Percentiles rank a stretch among this genome's conserved stretches.
Conservation (phyloP, 1,284 basidiomycete species). For the Termitomyces sp. region DNA sequence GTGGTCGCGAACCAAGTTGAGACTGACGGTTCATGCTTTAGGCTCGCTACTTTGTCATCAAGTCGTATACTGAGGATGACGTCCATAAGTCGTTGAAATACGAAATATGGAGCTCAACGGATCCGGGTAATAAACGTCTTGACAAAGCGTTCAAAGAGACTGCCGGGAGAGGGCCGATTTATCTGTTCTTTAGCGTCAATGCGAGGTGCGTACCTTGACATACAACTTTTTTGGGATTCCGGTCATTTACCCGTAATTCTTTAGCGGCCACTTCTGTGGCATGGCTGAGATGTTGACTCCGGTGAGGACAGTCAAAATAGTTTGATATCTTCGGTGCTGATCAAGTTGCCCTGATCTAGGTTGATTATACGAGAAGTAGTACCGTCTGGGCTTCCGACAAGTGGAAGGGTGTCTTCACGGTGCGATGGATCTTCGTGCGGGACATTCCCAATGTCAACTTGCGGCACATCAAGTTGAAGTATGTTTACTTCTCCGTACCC, state of each 20-base stretch:
- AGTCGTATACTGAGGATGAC: slow-evolving; percentile 96
- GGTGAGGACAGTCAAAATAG: slow-evolving; percentile 32
- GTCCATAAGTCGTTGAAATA: slow-evolving; percentile 96
- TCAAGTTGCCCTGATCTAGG: slow-evolving; percentile 30
- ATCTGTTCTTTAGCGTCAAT: slow-evolving; percentile 96
- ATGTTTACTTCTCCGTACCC: slow-evolving; percentile 20
- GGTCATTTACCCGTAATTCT: slow-evolving; percentile 7
- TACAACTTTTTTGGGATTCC: background rate
- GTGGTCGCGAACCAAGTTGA: background rate
- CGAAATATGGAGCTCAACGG: slow-evolving; percentile 96
- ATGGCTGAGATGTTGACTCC: slow-evolving; percentile 95
- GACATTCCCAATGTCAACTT: slow-evolving; percentile 88
- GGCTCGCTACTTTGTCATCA: slow-evolving; percentile 95
- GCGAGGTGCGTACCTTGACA: slow-evolving; percentile 50
- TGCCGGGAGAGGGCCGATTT: slow-evolving; percentile 82
- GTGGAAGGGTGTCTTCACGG: slow-evolving; percentile 97
- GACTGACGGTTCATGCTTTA: slow-evolving; percentile 25
- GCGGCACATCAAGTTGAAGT: slow-evolving; percentile 83
- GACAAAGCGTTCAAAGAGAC: slow-evolving; percentile 94
- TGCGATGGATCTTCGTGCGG: slow-evolving; percentile 92
- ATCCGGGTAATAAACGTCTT: slow-evolving; percentile 91
- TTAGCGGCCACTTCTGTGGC: slow-evolving; percentile 91
- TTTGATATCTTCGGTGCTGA: background rate
- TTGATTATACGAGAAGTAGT: slow-evolving; percentile 80
- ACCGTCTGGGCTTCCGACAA: slow-evolving; percentile 98